Base-by-base conservation (phyloP, 2,329 filamentous ascomycete species). In the Aspergillus sp. region DNA sequence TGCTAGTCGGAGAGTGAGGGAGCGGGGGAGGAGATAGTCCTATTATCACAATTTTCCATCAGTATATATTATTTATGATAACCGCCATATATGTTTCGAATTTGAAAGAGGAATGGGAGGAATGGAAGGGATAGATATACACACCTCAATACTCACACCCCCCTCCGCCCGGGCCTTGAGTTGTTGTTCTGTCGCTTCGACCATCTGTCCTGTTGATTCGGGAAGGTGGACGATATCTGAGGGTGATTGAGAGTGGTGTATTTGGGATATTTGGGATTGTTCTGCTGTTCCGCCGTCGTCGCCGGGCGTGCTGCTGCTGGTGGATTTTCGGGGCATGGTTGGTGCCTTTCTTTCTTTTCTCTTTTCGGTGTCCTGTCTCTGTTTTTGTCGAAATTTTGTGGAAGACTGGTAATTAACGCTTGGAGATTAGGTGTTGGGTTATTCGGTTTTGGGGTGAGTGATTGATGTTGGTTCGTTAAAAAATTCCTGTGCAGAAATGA, bases 21-120 rank as follows among this genome's bases (percentile, higher is more conserved):
- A 85, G 62, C 86, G 86, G 17, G 87, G 87, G 43, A 89, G 81
- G 58, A 84, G 84, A 63, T 87, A 84, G 65, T 89, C 86, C 84
- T 86, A 36, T 30, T 30, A 30, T 2, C 25, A 28, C 2, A 8
- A 3, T 28, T 58, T 55, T 55, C 43, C 23, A n/a, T 39, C 3
- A 15, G 45, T 47, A 43, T 30, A 57, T 43, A 32, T 15, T 9
- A n/a, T n/a, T n/a, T n/a, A n/a, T n/a, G n/a, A n/a, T n/a, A n/a
- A n/a, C n/a, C n/a, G n/a, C n/a, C n/a, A n/a, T n/a, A n/a, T n/a
- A n/a, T n/a, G n/a, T n/a, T n/a, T n/a, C n/a, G n/a, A 9, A 28
- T 28, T 8, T 28, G 28, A 28, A 23, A 23, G 23, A 23, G 23
- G n/a, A n/a, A n/a, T n/a, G n/a, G 23, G 28, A 30, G 9, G 28